A percentile compares a stretch with the other conserved stretches of the same genome.
Evolutionary conservation across 2,329 filamentous ascomycete species (phyloP).

Genomic region (Pseudogymnoascus sp.): DNA sequence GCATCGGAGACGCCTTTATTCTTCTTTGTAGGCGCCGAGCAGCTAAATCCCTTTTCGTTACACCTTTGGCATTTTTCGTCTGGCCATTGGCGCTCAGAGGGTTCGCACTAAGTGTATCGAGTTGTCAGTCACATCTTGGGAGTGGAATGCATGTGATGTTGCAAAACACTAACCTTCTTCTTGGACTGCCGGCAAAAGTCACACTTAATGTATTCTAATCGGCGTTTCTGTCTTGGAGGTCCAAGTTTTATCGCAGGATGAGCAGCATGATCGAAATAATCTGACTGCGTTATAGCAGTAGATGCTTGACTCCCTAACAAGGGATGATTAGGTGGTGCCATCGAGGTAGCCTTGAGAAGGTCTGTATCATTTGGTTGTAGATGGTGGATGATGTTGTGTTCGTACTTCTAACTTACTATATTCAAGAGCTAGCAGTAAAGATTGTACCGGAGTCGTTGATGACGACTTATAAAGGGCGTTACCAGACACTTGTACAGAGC

Average conservation of each 20-base stretch:
- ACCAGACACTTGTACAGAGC: neutral
- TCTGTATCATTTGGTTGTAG: neutral
- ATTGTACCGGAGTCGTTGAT: neutral
- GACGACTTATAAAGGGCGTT: neutral
- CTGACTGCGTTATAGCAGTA: neutral
- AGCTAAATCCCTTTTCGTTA: neutral
- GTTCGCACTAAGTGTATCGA: neutral
- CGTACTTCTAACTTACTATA: too few relatives aligned
- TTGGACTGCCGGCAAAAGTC: neutral
- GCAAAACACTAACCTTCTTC: neutral
- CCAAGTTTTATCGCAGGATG: conserved; percentile 13
- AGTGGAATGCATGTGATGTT: neutral
- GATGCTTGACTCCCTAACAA: neutral
- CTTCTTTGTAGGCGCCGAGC: neutral
- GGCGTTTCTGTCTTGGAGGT: conserved; percentile 12
- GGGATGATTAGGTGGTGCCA: neutral
- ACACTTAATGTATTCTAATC: neutral
- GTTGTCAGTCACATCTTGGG: neutral
- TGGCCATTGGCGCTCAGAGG: neutral
- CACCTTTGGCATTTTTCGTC: neutral
- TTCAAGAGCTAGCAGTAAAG: too few relatives aligned
- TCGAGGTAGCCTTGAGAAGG: too few relatives aligned
- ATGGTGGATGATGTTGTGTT: neutral
- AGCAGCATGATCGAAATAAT: neutral
- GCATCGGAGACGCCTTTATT: neutral